These are phyloP conservation scores for Danielia oregonensis DNA, from an alignment of 805 yeast genomes.

Conservation along the genomic window DNA sequence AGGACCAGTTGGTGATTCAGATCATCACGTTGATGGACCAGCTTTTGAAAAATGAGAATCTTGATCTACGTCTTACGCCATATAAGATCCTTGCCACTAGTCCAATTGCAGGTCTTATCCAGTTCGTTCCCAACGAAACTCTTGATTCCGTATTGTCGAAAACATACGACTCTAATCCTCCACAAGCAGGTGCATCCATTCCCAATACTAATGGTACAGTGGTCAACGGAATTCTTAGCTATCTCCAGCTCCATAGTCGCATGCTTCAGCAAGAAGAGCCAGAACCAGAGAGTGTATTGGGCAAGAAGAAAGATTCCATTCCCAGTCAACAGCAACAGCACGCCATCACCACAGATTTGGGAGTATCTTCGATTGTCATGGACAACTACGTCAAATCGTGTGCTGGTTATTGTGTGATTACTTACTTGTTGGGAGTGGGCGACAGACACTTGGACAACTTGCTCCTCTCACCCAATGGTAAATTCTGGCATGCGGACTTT, in stretches of 20 bases:
- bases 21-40: constrained; percentile 89
- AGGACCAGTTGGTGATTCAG: constrained; percentile 95
- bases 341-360: constrained; percentile 36
- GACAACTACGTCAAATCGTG: constrained; percentile 92
- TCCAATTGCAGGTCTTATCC: constrained; percentile 86
- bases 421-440: constrained; percentile 93
- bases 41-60: constrained; percentile 80
- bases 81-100: constrained; percentile 89
- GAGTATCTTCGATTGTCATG: constrained; percentile 67
- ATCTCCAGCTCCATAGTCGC: constrained; percentile 54
- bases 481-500: constrained; percentile 96
- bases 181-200: constrained; percentile 2
- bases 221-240: constrained; percentile 76
- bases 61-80: constrained; percentile 83
- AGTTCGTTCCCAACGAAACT: constrained; percentile 92
- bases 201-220: constrained; percentile 20
- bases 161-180: constrained; percentile 15
- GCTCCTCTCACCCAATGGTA: constrained; percentile 71
- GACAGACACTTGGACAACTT: constrained; percentile 94
- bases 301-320: constrained; percentile 5
- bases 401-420: constrained; percentile 97
- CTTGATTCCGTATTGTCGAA: constrained; percentile 67
- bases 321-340: constrained; percentile 40
- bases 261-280: constrained; percentile 27
- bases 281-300: constrained; percentile 15